These are phyloP conservation scores for Sclerotinia sclerotiorum DNA, from an alignment of 2,329 filamentous ascomycete genomes.

Conservation along the genomic window DNA sequence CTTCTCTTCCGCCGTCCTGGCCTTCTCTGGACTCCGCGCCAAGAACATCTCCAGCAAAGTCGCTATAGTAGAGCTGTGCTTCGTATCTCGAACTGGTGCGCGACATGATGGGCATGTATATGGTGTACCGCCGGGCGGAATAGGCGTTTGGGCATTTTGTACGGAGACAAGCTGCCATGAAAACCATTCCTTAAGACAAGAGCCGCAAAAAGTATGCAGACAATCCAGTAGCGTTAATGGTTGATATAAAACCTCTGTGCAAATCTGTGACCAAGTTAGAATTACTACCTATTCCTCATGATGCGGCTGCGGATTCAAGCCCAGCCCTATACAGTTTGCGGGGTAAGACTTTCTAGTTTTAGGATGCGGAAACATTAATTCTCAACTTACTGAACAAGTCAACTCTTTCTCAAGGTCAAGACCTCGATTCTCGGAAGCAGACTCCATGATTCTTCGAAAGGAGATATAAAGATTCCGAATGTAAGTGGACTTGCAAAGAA, in stretches of 20 bases:
- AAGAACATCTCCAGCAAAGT: constrained; percentile 89
- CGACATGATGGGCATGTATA: constrained; percentile 95
- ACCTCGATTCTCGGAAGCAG: constrained; percentile 53
- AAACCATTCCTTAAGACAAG: constrained; percentile 97
- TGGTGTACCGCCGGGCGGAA: constrained; percentile 39
- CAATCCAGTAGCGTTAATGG: constrained; percentile 90
- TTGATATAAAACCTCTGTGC: constrained; percentile 90
- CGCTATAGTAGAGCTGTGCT: constrained; percentile 85
- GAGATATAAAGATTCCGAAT: constrained; percentile 11
- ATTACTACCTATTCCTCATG: neutral
- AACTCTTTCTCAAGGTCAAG: constrained; percentile 88
- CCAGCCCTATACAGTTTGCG: constrained; percentile 1
- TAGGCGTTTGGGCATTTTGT: constrained; percentile 33
- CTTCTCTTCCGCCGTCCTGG: constrained; percentile 69
- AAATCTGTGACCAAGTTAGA: constrained; percentile 63
- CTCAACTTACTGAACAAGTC: constrained; percentile 79
- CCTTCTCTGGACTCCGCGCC: constrained; percentile 73
- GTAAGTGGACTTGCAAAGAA: constrained; percentile 19
- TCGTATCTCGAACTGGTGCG: constrained; percentile 79
- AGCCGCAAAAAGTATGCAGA: constrained; percentile 93
- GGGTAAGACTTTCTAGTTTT: constrained; percentile 12
- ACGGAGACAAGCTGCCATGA: constrained; percentile 57
- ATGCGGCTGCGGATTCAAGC: constrained; percentile 8
- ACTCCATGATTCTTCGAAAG: constrained; percentile 38
- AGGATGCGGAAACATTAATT: constrained; percentile 6